These are phyloP conservation scores for Zanthoxylum bungeanum DNA, from an alignment of 345 rosid species.

Conservation along the genomic window DNA sequence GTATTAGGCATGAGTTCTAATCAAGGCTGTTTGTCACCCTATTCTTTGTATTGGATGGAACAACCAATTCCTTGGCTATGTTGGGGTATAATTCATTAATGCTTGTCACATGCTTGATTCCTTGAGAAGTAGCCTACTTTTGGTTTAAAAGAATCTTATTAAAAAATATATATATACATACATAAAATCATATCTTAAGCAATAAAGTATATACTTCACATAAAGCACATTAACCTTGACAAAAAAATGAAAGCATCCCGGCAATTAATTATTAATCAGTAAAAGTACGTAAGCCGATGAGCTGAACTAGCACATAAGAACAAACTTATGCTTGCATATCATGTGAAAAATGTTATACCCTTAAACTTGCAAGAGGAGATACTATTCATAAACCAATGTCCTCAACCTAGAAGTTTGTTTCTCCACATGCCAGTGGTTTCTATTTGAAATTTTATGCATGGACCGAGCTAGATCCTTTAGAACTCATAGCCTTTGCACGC, in stretches of 20 bases:
- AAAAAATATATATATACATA: background rate
- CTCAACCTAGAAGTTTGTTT: conserved; percentile 1
- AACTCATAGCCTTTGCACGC: conserved; percentile 51
- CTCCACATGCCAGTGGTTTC: background rate
- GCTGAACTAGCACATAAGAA: background rate
- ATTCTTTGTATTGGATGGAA: background rate
- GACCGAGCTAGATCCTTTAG: conserved; percentile 35
- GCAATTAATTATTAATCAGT: background rate
- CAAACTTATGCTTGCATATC: background rate
- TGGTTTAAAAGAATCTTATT: background rate
- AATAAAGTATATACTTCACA: background rate
- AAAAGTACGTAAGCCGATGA: no score
- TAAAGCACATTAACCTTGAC: background rate
- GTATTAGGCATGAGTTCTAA: no score
- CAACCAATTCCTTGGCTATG: background rate
- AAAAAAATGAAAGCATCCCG: background rate
- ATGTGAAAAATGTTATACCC: background rate
- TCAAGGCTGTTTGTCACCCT: conserved; percentile 1
- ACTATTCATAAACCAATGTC: background rate
- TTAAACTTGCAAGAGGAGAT: background rate
- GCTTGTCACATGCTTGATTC: conserved; percentile 7
- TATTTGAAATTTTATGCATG: conserved; percentile 25
- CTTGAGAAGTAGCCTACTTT: background rate
- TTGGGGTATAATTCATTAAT: background rate
- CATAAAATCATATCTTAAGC: background rate